Percentiles rank a stretch among this genome's conserved stretches.
Evolutionary conservation across 2,329 filamentous ascomycete species (phyloP).

Genomic region (Aspergillus floridensis): DNA sequence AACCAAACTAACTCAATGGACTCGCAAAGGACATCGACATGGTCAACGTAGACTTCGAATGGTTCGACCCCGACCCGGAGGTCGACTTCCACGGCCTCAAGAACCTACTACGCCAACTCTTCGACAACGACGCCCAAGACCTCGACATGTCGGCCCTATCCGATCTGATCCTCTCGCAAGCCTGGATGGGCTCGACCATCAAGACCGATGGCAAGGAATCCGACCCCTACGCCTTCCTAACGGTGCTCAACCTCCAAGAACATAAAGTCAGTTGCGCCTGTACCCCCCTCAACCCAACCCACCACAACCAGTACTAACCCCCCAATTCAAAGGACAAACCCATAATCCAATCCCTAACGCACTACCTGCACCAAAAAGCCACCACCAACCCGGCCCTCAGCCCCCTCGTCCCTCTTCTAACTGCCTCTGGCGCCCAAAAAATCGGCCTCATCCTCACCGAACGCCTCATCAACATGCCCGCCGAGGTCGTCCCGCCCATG

Average conservation of each 20-base stretch:
- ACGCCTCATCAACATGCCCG: conserved; percentile 93
- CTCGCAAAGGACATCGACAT: conserved; percentile 69
- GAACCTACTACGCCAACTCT: conserved; percentile 81
- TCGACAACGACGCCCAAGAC: conserved; percentile 81
- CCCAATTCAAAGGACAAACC: conserved; percentile 54
- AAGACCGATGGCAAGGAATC: conserved; percentile 95
- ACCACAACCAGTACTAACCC: neutral
- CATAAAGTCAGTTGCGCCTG: conserved; percentile 54
- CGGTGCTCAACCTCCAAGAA: conserved; percentile 76
- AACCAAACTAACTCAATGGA: neutral
- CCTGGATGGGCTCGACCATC: conserved; percentile 85
- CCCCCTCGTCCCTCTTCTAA: conserved; percentile 59
- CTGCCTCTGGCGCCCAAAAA: conserved; percentile 45
- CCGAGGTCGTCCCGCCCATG: conserved; percentile 87
- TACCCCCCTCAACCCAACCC: neutral
- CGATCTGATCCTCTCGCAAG: conserved; percentile 82
- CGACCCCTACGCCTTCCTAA: conserved; percentile 90
- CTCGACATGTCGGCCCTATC: conserved; percentile 85
- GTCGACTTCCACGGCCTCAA: conserved; percentile 96
- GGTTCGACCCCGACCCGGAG: conserved; percentile 89
- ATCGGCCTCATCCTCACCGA: conserved; percentile 89
- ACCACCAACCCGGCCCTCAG: conserved; percentile 56
- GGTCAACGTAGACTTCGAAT: conserved; percentile 96
- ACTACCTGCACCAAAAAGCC: conserved; percentile 64
- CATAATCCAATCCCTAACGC: conserved; percentile 66